Evolutionary conservation across 257 asterid species (phyloP), one percentile per base, ranked within the genome.

Genomic region (Paulownia fortunei): DNA sequence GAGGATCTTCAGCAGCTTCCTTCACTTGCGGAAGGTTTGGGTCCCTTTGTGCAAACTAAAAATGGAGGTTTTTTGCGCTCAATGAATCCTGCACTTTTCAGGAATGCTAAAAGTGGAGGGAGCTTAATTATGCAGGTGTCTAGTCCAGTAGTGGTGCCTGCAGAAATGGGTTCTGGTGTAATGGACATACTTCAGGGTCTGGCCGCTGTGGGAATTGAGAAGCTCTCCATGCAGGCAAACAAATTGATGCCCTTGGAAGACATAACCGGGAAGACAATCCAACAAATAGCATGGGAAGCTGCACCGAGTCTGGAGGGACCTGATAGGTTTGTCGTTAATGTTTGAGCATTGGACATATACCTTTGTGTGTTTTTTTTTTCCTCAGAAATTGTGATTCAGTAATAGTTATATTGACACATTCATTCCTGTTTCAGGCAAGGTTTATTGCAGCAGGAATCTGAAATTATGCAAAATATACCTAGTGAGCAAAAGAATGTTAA

Each of bases 191-290:
- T 93, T 78, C 91, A 87, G 82, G 92, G 92, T 68, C 80, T 93
- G 84, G 97, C 97, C 52, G 89, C 97, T 77, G 81, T 93, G 78
- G 98, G 98, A 69, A 92, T 92, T 42, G 97, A 93, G 84, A 93
- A 90, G 85, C 94, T 96, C 27, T 93, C 97, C 2, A 87, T 90
- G 97, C 99, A 93, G 85, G 99, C 99, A 34, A 90, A 84, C 78
- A 96, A 87, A 69, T 72, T 96, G 81, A 96, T 92, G 98, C 99
- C 97, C 34, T 77, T 96, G 80, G 98, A 92, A 84, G 98, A 93
- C 71, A 76, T 96, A 86, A 93, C 87, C 54, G 99, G 97, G 69
- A 87, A 87, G 84, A 87, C 97, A 12, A 83, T 92, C 85, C 92
- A 90, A 77, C 98, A 92, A 86, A 76, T 96, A 66, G 91, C 94